Base-by-base conservation (phyloP, 2,329 filamentous ascomycete species). In the Coniella vitis region DNA sequence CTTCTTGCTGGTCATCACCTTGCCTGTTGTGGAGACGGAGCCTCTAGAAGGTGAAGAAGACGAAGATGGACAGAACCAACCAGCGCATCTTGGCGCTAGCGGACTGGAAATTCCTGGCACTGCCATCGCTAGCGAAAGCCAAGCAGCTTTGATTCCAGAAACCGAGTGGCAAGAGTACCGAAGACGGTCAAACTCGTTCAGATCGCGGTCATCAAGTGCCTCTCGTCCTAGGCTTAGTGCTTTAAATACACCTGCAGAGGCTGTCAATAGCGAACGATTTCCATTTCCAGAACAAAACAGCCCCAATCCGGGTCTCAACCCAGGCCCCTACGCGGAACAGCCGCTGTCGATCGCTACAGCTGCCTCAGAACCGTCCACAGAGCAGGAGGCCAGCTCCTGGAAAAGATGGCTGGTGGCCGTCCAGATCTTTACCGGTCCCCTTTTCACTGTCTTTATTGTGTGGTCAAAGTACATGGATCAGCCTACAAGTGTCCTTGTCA, bases 381-480 rank as follows among this genome's bases (percentile, higher is more conserved):
- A 48, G 25, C 63, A 69, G 9, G 70, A 73, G 40, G 63, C 67
- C 2, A 74, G 76, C 47, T 75, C 82, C 25, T 97, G 93, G 90
- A 95, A 90, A 60, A 80, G 90, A 45, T 98, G 93, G 91, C 79
- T 98, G 3, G 78, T 95, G 12, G 79, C 83, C 12, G 66, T 93
- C 9, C 94, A 98, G 60, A 75, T 93, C 42, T 90, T 96, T 62
- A 87, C 86, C 0, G 89, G 90, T 0, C 93, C 93, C 0, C 66
- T 93, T 19, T 95, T 97, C 65, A 80, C 90, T 38, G 78, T 87
- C 1, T 63, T 89, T 16, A 81, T 95, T 25, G 64, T 89, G 17
- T 95, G 84, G 82, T 82, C 79, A 20, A 72, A 84, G 25, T 82
- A 86, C 40, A 65, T 76, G 40, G 71, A 77, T n/a, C 65, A 71